These are phyloP conservation scores for Colletotrichum siamense DNA, from an alignment of 2,329 filamentous ascomycete genomes.

Conservation along the genomic window DNA sequence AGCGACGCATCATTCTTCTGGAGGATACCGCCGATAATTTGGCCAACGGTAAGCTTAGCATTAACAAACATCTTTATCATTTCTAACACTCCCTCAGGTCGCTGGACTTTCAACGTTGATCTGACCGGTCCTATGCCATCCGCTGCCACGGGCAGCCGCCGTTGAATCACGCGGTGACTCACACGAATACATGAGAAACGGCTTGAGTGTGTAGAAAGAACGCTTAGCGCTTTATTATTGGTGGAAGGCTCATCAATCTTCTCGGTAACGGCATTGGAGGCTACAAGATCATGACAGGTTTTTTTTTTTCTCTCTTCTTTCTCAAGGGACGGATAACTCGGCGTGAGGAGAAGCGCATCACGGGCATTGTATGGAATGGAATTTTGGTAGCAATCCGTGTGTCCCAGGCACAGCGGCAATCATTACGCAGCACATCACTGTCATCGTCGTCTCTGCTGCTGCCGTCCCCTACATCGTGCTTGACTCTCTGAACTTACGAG, in stretches of 20 bases:
- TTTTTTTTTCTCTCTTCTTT: not conserved
- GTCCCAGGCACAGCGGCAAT: conserved; percentile 11
- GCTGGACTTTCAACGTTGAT: conserved; percentile 52
- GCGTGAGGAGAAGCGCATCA: conserved; percentile 11
- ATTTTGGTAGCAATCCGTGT: conserved; percentile 2
- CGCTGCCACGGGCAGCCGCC: conserved; percentile 28
- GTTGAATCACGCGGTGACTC: conserved; percentile 18
- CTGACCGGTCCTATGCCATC: conserved; percentile 25
- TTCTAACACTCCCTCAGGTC: conserved; percentile 38
- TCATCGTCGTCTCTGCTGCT: not conserved
- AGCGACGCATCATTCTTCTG: conserved; percentile 85
- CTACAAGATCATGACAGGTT: not conserved
- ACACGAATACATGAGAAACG: not conserved
- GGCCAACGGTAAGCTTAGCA: conserved; percentile 68
- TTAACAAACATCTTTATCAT: conserved; percentile 34
- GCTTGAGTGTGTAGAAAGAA: not conserved
- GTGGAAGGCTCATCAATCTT: not conserved
- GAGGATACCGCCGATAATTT: conserved; percentile 94
- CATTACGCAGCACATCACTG: not conserved
- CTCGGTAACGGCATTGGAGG: not conserved
- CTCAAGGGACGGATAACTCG: not conserved
- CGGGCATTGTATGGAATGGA: conserved; percentile 17
- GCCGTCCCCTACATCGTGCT: not conserved
- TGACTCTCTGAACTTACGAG: not conserved
- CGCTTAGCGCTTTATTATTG: not conserved